Base-by-base conservation (phyloP, 352 stramenopile species). In the Pythium sukuiense region DNA sequence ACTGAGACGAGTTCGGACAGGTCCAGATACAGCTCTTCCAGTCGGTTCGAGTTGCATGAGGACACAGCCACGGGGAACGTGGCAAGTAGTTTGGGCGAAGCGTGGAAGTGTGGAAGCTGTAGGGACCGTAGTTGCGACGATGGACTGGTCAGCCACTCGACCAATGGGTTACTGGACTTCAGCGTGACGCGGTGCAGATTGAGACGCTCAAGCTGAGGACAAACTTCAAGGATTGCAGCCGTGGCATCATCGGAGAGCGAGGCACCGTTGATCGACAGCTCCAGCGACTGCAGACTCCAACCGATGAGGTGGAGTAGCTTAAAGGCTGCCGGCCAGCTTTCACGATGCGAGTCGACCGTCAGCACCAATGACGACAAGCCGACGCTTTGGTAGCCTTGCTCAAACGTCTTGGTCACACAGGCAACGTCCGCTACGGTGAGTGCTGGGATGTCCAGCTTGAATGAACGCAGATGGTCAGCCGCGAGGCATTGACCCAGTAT, bases 21-120 rank as follows among this genome's bases (percentile, higher is more conserved):
- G 35, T 68, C 61, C 29, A 68, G 13, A n/a, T 68, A 41, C n/a
- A 68, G 43, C 14, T 46, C 48, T 29, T 41, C 7, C 13, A 68
- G 32, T 11, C 11, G 16, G n/a, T 26, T 43, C 1, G 39, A 12
- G 18, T 26, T 5, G 6, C 14, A n/a, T 7, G n/a, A 9, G 2
- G 53, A 55, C 6, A 68, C 3, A 3, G 43, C 39, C 1, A 11
- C 20, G 0, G 61, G 33, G 12, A 68, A 33, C 5, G 58, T 33
- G 26, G 7, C 35, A 2, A 68, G 6, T 13, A 53, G 7, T 4
- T 41, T 2, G 12, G 35, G 54, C 5, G 61, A 45, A 1, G 61
- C 54, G 1, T 54, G 32, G 4, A 68, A 56, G 5, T 43, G 54
- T 1, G 61, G 61, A 13, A 67, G 26, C 2, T 43, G 13, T 0